Evolutionary conservation across 495 filamentous ascomycete genomes (phyloP).

Genomic region (Neurospora sp.): DNA sequence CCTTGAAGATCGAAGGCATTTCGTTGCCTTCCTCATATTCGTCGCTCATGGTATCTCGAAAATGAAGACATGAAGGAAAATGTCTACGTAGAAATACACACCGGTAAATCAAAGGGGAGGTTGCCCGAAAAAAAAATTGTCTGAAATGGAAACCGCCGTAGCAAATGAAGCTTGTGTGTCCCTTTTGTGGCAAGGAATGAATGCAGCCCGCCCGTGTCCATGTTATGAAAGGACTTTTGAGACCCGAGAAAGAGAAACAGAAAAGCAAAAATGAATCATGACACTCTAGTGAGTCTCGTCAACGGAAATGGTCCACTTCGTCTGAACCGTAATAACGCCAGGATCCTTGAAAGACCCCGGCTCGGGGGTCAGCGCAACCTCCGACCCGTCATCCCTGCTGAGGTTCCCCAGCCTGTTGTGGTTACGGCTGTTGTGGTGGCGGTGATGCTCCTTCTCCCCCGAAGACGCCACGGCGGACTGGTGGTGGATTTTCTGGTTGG

Average conservation of each 20-base stretch:
- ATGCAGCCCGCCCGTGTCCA: neutral
- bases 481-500: conserved; percentile 7
- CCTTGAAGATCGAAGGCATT: neutral
- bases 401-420: neutral
- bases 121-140: neutral
- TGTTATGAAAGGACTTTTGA: neutral
- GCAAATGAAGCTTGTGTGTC: neutral
- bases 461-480: conserved; percentile 3
- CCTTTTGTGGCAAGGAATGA: neutral
- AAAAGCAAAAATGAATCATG: neutral
- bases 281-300: neutral
- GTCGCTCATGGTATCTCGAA: neutral
- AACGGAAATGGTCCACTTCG: conserved; percentile 12
- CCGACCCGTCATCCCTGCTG: conserved; percentile 9
- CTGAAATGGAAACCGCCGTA: neutral
- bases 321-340: conserved; percentile 11
- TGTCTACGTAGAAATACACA: neutral
- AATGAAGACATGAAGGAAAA: neutral
- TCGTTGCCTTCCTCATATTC: neutral
- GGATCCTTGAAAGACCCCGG: neutral
- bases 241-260: neutral
- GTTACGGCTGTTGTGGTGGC: neutral
- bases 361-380: conserved; percentile 4
- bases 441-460: neutral
- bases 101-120: neutral